Evolutionary conservation across 1,284 basidiomycete species (phyloP).

Genomic region (Schizophyllum commune): DNA sequence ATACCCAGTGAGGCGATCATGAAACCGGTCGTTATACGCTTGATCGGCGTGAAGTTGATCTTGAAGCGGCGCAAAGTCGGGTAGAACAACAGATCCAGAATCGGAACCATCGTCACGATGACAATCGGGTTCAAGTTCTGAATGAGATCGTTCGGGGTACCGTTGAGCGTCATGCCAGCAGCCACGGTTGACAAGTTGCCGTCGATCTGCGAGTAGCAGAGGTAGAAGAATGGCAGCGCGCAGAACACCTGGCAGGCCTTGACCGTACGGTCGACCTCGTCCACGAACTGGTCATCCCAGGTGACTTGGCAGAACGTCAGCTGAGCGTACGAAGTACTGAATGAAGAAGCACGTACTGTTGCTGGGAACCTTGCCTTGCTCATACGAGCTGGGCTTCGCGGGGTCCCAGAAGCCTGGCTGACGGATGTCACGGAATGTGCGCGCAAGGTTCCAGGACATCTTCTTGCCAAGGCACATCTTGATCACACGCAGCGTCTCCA

Average conservation of each 20-base stretch:
- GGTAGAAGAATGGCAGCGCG: conserved; percentile 51
- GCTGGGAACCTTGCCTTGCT: too few relatives aligned
- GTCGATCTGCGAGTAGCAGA: conserved; percentile 46
- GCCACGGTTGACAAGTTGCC: conserved; percentile 50
- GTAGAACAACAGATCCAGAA: conserved; percentile 46
- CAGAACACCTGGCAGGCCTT: conserved; percentile 63
- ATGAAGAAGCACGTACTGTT: too few relatives aligned
- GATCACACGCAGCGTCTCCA: conserved; percentile 35
- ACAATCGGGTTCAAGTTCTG: conserved; percentile 55
- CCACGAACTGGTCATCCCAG: conserved; percentile 53
- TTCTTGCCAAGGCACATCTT: conserved; percentile 22
- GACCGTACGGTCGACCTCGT: conserved; percentile 53
- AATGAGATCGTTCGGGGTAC: conserved; percentile 53
- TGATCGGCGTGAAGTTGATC: conserved; percentile 54
- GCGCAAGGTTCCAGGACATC: conserved; percentile 30
- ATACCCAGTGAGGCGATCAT: conserved; percentile 35
- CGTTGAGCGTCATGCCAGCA: conserved; percentile 40
- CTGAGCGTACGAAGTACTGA: too few relatives aligned
- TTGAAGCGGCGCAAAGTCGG: conserved; percentile 41
- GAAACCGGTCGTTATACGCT: conserved; percentile 61
- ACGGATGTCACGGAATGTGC: conserved; percentile 20
- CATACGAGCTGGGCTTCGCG: conserved; percentile 40
- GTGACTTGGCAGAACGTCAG: conserved; percentile 25
- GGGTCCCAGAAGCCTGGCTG: conserved; percentile 46
- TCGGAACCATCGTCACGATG: conserved; percentile 40